These are phyloP conservation scores for Lodderomyces orthopsilosis DNA, from an alignment of 1,139 yeast species.

Conservation along the genomic window DNA sequence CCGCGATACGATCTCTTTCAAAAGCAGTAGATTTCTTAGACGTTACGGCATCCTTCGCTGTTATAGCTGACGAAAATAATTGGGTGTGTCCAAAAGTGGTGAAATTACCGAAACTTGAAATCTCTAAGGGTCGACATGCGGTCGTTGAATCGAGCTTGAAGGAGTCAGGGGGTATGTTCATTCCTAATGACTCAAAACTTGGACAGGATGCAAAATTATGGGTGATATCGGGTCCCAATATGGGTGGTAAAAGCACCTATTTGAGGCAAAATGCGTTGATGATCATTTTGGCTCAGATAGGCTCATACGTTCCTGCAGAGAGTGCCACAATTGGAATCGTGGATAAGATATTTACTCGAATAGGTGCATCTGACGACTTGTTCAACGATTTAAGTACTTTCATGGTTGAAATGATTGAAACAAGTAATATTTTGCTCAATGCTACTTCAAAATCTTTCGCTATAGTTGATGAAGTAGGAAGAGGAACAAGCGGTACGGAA, in stretches of 20 bases:
- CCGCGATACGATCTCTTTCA: conserved; percentile 45
- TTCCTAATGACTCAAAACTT: conserved; percentile 55
- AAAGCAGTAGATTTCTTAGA: conserved; percentile 65
- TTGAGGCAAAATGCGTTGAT: conserved; percentile 85
- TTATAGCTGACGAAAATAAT: conserved; percentile 60
- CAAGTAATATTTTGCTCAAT: conserved; percentile 70
- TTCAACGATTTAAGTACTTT: conserved; percentile 87
- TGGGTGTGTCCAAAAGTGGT: conserved; percentile 67
- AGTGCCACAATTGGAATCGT: conserved; percentile 73
- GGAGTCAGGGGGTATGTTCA: conserved; percentile 50
- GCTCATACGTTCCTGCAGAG: conserved; percentile 82
- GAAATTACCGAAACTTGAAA: conserved; percentile 40
- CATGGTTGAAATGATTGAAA: conserved; percentile 98
- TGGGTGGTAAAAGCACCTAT: conserved; percentile 97
- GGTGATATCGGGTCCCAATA: conserved; percentile 93
- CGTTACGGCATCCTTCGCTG: conserved; percentile 69
- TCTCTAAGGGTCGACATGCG: conserved; percentile 72
- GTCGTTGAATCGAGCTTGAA: conserved; percentile 80
- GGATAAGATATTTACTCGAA: conserved; percentile 82
- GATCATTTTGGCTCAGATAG: conserved; percentile 83
- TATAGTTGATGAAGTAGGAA: conserved; percentile 91
- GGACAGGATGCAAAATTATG: conserved; percentile 39
- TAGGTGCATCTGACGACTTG: conserved; percentile 90
- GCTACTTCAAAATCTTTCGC: conserved; percentile 81
- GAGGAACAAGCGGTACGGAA: conserved; percentile 90